Percentiles rank a stretch among this genome's conserved stretches.
phyloP scores from a whole-genome alignment of 805 yeast genomes.

The Ogataea paraovalis region DNA sequence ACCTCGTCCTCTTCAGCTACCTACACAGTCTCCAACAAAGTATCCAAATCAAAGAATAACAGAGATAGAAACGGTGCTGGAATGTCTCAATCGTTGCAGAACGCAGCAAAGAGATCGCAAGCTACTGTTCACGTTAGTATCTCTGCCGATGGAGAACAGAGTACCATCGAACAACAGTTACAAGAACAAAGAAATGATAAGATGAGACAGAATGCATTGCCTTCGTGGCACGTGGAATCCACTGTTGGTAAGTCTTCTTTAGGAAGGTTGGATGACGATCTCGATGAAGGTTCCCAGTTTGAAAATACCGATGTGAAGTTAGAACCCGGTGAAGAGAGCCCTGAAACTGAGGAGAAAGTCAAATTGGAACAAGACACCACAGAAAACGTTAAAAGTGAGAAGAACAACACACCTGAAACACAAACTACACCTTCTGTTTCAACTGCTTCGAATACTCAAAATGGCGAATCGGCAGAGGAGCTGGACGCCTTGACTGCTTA shows the following conservation, averaged over 20 bases:
- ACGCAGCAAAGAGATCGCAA: conserved; percentile 48
- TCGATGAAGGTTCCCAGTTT: conserved; percentile 19
- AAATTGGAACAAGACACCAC: too few relatives aligned
- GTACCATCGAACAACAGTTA: conserved; percentile 58
- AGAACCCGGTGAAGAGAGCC: not conserved
- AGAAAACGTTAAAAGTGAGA: not conserved
- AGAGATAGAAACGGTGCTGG: conserved; percentile 15
- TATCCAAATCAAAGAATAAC: conserved; percentile 18
- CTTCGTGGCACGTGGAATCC: conserved; percentile 92
- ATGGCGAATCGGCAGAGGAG: conserved; percentile 53
- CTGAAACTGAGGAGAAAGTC: conserved; percentile 5
- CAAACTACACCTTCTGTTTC: not conserved
- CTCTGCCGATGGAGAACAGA: conserved; percentile 77
- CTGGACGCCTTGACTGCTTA: conserved; percentile 72
- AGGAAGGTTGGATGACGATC: conserved; percentile 54
- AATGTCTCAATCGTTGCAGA: conserved; percentile 29
- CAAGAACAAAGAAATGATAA: conserved; percentile 64
- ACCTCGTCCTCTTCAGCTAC: conserved; percentile 64
- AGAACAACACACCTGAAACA: not conserved
- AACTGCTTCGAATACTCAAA: conserved; percentile 11
- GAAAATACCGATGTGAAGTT: conserved; percentile 5
- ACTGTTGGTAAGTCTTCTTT: conserved; percentile 73
- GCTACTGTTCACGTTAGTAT: conserved; percentile 89
- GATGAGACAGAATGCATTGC: conserved; percentile 88
- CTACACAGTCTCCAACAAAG: conserved; percentile 56